These are phyloP conservation scores for Fusarium setosum DNA, from an alignment of 2,329 filamentous ascomycete species.

Conservation along the genomic window DNA sequence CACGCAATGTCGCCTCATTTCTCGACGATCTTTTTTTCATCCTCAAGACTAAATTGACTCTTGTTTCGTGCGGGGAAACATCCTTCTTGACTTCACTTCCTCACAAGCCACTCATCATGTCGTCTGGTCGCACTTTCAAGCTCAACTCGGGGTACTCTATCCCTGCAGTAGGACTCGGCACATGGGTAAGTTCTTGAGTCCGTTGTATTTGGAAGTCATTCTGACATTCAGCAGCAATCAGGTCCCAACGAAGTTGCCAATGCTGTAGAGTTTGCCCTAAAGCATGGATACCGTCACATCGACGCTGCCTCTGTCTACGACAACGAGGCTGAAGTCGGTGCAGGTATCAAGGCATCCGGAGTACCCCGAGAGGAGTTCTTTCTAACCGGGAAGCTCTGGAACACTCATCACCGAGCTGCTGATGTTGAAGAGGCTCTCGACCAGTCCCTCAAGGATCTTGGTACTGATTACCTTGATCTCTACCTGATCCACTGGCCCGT, in stretches of 20 bases:
- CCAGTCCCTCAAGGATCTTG: slow-evolving; percentile 58
- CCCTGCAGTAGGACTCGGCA: slow-evolving; percentile 47
- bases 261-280: slow-evolving; percentile 54
- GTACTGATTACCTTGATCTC: slow-evolving; percentile 62
- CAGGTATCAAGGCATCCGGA: slow-evolving; percentile 47
- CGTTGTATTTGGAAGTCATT: not conserved
- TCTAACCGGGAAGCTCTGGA: slow-evolving; percentile 70
- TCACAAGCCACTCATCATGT: slow-evolving; percentile 29
- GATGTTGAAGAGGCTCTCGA: slow-evolving; percentile 59
- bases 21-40: not conserved
- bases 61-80: not conserved
- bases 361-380: slow-evolving; percentile 52
- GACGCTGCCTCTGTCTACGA: slow-evolving; percentile 59
- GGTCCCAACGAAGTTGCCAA: slow-evolving; percentile 64
- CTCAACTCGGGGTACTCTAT: slow-evolving; percentile 47
- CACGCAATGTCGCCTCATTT: not conserved
- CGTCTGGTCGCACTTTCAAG: slow-evolving; percentile 41
- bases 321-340: slow-evolving; percentile 54
- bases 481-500: slow-evolving; percentile 61
- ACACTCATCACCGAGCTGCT: slow-evolving; percentile 59
- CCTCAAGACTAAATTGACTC: not conserved
- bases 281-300: slow-evolving; percentile 55
- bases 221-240: slow-evolving; percentile 19
- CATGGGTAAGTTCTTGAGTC: slow-evolving; percentile 43
- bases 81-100: not conserved